Base-by-base conservation (phyloP, 805 yeast species). In the Candida sithepensis region DNA sequence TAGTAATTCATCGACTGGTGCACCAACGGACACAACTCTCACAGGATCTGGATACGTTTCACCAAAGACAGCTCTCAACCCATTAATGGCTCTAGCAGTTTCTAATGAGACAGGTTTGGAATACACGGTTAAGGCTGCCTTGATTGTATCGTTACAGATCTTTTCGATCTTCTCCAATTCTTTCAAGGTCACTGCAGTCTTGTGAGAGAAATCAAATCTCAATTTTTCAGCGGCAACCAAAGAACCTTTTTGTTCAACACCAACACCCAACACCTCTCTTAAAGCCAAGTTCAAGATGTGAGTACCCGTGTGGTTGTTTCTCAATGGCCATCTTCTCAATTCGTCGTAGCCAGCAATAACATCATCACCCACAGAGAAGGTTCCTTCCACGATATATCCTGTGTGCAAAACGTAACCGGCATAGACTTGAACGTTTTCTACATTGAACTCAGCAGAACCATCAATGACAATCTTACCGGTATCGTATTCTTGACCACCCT, bases 31-130 rank as follows among this genome's bases (percentile, higher is more conserved):
- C 42, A 94, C 97, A 57, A 94, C 99, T 67, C 99, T 84, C 20
- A 94, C 99, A 34, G 99, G 99, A 65, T 94, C 97, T 39, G 99
- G 99, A 65, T 94, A 94, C 3, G 96, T 89, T 75, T 94, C 99
- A 63, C 99, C 99, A 61, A 94, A 94, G 38, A 94, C 99, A 47
- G 99, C 99, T 71, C 99, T 88, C 41, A 94, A 82, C 26, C 97
- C 95, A 55, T 69, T 72, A 57, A 94, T 91, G 42, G 78, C 70
- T 60, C 78, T 82, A 37, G 98, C 99, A 50, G 70, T 63, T 19
- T 73, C 78, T 54, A 94, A 77, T 9, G 85, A 72, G 50, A 92
- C 96, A 36, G 91, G 95, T 69, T 89, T 80, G 51, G 96, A 78
- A 66, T 77, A 92, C 21, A 94, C 98, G 34, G 71, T 68, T 56